Base-by-base conservation (phyloP, 1,284 basidiomycete genomes). In the Cutaneotrichosporon sp. region DNA sequence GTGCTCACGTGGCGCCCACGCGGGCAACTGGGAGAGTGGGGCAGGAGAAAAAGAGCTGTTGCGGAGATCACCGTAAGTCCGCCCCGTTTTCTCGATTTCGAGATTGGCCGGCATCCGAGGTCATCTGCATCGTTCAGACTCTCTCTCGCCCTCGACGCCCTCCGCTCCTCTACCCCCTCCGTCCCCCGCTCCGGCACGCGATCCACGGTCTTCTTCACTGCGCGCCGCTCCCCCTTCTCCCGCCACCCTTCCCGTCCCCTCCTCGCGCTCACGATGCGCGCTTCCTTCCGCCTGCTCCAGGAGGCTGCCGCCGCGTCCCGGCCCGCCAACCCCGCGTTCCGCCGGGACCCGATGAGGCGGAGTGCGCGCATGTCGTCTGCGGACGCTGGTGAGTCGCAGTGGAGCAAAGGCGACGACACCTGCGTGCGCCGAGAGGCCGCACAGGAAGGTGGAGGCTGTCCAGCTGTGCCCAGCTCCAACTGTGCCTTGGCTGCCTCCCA, bases 21-120 rank as follows among this genome's bases (percentile, higher is more conserved):
- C 4, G 38, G 18, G 18, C 18, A 20, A 29, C 3, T 3, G 34
- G 6, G 8, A 42, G 38, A 42, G 38, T 42, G 38, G 38, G 38
- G 38, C 38, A 42, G 38, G 2, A n/a, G n/a, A n/a, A n/a, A 42
- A n/a, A 4, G 7, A 3, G 16, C 5, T n/a, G n/a, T n/a, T n/a
- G n/a, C 38, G 38, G 38, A 42, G 38, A 18, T 4, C 38, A 3
- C 16, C 38, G 18, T n/a, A 42, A n/a, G 38, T n/a, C 38, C 38
- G 38, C 8, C 38, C 38, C 18, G 38, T 42, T 42, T 42, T 42
- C 45, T 47, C 22, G 45, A 47, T 47, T 47, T 47, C 45, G 45
- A 47, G 45, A 24, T 47, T 47, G 45, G 45, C 45, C 11, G 45
- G 45, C 22, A 24, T 47, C 22, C 22, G 7, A 25, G 14, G 4